These are phyloP conservation scores for Beauveria pseudobassiana DNA, from an alignment of 2,329 filamentous ascomycete species.

Conservation along the genomic window DNA sequence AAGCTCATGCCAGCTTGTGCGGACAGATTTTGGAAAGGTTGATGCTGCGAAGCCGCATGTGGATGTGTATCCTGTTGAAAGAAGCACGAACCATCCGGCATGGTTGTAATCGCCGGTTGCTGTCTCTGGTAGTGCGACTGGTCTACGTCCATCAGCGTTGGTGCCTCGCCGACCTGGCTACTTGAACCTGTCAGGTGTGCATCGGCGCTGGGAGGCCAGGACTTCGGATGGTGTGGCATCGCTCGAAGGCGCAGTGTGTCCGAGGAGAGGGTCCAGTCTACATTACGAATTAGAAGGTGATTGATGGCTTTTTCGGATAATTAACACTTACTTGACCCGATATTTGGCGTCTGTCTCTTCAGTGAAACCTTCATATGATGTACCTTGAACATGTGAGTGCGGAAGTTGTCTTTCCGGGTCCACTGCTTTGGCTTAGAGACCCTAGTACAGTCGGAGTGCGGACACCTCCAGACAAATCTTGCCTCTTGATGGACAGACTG, in stretches of 20 bases:
- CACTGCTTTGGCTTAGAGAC: constrained; percentile 52
- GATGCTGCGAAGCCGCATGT: not conserved
- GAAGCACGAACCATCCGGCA: not conserved
- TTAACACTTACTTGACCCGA: not conserved
- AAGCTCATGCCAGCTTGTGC: not conserved
- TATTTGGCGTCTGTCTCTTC: not conserved
- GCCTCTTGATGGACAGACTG: constrained; percentile 59
- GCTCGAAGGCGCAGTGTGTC: not conserved
- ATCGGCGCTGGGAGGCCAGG: not conserved
- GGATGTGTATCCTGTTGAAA: not conserved
- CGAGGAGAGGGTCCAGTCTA: not conserved
- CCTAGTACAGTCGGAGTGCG: constrained; percentile 17
- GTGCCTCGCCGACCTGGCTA: not conserved
- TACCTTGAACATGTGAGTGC: constrained; percentile 64
- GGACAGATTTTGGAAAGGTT: not conserved
- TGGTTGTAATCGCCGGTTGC: not conserved
- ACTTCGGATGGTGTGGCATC: not conserved
- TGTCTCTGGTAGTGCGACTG: not conserved
- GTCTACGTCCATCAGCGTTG: not conserved
- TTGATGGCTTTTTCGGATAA: no score
- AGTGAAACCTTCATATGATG: constrained; percentile 37
- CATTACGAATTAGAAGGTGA: not conserved
- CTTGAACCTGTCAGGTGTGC: not conserved
- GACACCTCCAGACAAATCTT: constrained; percentile 18
- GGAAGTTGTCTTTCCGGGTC: constrained; percentile 82